Evolutionary conservation across 306 rosid genomes (phyloP), one percentile per base, ranked within the genome.

Genomic region (Boehmeria nivea): DNA sequence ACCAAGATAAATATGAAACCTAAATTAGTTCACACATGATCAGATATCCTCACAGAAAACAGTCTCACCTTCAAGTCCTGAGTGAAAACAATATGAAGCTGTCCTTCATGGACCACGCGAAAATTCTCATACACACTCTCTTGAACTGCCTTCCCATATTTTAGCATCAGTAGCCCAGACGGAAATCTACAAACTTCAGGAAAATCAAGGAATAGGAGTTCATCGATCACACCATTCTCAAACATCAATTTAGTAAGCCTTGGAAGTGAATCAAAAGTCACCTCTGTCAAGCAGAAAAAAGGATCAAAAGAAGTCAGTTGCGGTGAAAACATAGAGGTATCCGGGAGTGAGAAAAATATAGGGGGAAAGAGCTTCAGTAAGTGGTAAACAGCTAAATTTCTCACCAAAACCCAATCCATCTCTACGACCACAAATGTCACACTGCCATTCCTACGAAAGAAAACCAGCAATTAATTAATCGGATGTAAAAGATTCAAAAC

Each of bases 141-240:
- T 68, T 77, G 82, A 54, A 65, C 63, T 15, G 76, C 78, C 61
- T 63, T 77, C 49, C 40, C 78, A 50, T 65, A 72, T 46, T 68
- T 75, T 39, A 72, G 44, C 78, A 77, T 52, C 66, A 61, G 54
- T 27, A 64, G 22, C 56, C 82, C 82, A 9, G 78, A 77, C 22
- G 75, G 42, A 40, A 54, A 56, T 55, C 66, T 64, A 48, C 31
- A 46, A 28, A 55, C 75, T 37, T 43, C 78, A 7, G 82, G 76
- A 22, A 64, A 43, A 51, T 60, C 78, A 27, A 77, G 60, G 59
- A 64, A 68, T 43, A 77, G 42, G 20, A 72, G 64, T 43, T 68
- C 76, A 44, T 77, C 82, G 9, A 68, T 61, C 57, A 72, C 59
- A 20, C 81, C 76, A 52, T 60, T 69, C 37, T 62, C 73, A 39